phyloP scores from a whole-genome alignment of 441 rosid species.

The Monsonia emarginata region DNA sequence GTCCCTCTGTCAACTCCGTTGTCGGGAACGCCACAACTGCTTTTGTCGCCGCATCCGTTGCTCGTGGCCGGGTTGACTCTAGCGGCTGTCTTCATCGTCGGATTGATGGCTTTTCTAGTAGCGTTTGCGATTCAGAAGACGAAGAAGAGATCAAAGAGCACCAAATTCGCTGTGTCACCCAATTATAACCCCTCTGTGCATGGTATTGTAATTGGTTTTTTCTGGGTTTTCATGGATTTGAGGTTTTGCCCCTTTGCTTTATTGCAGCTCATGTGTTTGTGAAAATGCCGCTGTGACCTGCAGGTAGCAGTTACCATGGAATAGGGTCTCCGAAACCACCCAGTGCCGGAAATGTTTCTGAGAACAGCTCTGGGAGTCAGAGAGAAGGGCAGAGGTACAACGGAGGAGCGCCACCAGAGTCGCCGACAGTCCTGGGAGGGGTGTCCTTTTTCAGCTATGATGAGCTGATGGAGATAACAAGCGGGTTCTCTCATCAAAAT shows the following conservation, averaged over 20 bases:
- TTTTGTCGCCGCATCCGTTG: not conserved
- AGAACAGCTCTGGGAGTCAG: slow-evolving; percentile 46
- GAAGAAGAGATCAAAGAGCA: not conserved
- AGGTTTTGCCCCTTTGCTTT: not conserved
- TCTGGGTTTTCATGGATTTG: too few relatives aligned
- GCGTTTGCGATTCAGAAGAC: not conserved
- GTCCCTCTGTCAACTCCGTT: not conserved
- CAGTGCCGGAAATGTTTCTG: not conserved
- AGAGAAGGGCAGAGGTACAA: slow-evolving; percentile 48
- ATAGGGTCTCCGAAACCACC: slow-evolving; percentile 39
- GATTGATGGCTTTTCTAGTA: not conserved
- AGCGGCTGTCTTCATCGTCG: not conserved
- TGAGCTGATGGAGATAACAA: slow-evolving; percentile 58
- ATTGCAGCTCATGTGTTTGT: not conserved
- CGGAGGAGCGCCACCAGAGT: slow-evolving; percentile 20
- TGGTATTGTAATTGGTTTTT: not conserved
- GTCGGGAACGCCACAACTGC: not conserved
- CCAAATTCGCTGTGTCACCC: not conserved
- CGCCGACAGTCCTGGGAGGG: slow-evolving; percentile 47
- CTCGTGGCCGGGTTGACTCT: not conserved
- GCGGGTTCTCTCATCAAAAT: slow-evolving; percentile 61
- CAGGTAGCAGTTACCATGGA: slow-evolving; percentile 1
- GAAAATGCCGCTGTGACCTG: not conserved
- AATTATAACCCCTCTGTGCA: not conserved
- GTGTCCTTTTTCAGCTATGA: slow-evolving; percentile 50